Percentiles rank a stretch among this genome's conserved stretches.
Conservation (phyloP, 495 filamentous ascomycete genomes). For the Podospora bellae-mahoneyi region DNA sequence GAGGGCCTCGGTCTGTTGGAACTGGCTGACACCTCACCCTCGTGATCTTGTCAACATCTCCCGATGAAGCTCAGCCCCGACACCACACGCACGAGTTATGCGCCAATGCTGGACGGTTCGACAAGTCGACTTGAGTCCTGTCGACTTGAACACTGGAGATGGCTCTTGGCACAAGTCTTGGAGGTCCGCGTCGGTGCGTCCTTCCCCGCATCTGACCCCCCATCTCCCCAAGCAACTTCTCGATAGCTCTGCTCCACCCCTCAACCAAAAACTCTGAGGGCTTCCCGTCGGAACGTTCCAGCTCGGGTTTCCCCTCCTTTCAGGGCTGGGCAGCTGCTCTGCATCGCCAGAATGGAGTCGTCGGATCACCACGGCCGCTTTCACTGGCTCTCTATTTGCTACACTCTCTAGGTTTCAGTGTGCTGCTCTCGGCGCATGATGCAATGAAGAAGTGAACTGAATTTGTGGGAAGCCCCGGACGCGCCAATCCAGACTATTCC, state of each 20-base stretch:
- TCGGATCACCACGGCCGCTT: neutral
- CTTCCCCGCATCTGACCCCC: conserved; percentile 3
- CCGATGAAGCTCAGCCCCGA: conserved; percentile 6
- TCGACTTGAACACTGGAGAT: neutral
- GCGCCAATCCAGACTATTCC: conserved; percentile 8
- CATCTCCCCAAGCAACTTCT: neutral
- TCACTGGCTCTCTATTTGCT: neutral
- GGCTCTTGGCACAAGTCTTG: neutral
- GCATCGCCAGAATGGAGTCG: neutral
- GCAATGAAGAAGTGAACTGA: neutral
- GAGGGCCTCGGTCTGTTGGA: conserved; percentile 7
- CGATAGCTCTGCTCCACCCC: neutral
- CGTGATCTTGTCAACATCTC: neutral
- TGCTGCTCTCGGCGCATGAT: conserved; percentile 4
- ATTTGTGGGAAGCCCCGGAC: conserved; percentile 4
- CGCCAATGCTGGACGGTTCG: neutral
- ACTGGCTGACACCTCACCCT: neutral
- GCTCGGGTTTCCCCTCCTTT: neutral
- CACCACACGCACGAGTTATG: neutral
- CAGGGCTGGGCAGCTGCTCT: neutral
- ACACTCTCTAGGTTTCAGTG: neutral
- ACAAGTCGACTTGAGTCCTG: neutral
- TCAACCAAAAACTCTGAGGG: neutral
- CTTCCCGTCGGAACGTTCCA: conserved; percentile 5
- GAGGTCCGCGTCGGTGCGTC: neutral